A percentile compares a stretch with the other conserved stretches of the same genome.
phyloP scores from a whole-genome alignment of 495 filamentous ascomycete species.

The Friedmanniomyces simplex region DNA sequence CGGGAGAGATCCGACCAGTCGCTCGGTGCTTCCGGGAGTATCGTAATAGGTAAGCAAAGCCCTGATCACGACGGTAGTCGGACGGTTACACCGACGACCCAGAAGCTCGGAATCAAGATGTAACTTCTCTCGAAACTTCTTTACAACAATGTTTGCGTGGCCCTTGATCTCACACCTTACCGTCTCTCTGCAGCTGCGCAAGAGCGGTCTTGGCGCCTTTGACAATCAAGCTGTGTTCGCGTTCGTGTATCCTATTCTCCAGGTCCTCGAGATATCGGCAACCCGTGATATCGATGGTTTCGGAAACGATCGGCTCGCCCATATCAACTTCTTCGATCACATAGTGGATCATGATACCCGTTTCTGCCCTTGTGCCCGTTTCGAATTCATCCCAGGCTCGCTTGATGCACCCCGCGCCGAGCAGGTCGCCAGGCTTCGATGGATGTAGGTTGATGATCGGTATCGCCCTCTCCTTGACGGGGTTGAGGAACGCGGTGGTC shows the following conservation, averaged over 20 bases:
- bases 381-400: slow-evolving; percentile 67
- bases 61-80: too few relatives aligned
- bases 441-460: slow-evolving; percentile 84
- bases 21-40: too few relatives aligned
- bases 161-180: background rate
- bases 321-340: slow-evolving; percentile 78
- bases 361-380: slow-evolving; percentile 61
- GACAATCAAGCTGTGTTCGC: slow-evolving; percentile 21
- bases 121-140: background rate
- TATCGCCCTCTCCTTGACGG: slow-evolving; percentile 45
- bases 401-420: slow-evolving; percentile 69
- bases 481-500: slow-evolving; percentile 51
- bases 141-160: background rate
- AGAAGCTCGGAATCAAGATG: too few relatives aligned
- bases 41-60: too few relatives aligned
- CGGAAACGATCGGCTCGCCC: slow-evolving; percentile 61
- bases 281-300: slow-evolving; percentile 54
- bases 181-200: background rate
- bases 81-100: too few relatives aligned
- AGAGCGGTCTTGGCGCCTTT: slow-evolving; percentile 9
- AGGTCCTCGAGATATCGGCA: slow-evolving; percentile 19
- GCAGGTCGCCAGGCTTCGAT: slow-evolving; percentile 62
- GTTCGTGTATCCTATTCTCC: slow-evolving; percentile 28
- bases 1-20: too few relatives aligned
- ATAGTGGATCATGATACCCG: slow-evolving; percentile 89